Conservation (phyloP, 2,329 filamentous ascomycete genomes). For the Samsoniella hepiali region DNA sequence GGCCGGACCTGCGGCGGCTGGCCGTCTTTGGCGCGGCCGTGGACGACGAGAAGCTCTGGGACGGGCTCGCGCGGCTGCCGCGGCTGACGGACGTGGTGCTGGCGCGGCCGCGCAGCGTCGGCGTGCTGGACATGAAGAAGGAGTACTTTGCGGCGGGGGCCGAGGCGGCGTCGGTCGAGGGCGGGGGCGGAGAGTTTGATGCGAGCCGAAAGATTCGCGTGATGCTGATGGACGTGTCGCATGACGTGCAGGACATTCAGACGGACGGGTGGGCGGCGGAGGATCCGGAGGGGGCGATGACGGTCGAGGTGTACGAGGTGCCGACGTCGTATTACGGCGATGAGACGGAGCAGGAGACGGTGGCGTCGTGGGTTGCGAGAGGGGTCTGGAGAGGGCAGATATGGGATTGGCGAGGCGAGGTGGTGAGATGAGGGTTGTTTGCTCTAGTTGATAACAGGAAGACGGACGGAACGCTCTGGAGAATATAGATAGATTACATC, state of each 20-base stretch:
- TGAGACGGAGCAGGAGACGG: slow-evolving; percentile 34
- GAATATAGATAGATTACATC: background rate
- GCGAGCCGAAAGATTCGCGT: slow-evolving; percentile 21
- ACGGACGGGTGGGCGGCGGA: slow-evolving; percentile 33
- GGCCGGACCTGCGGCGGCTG: slow-evolving; percentile 41
- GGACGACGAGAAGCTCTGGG: slow-evolving; percentile 39
- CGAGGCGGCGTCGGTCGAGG: slow-evolving; percentile 20
- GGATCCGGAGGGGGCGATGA: slow-evolving; percentile 37
- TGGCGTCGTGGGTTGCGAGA: slow-evolving; percentile 40
- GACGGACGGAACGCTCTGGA: background rate
- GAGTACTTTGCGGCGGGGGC: slow-evolving; percentile 37
- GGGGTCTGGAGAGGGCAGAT: slow-evolving; percentile 40
- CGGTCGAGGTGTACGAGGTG: slow-evolving; percentile 38
- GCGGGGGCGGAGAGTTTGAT: slow-evolving; percentile 22
- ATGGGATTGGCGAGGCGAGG: slow-evolving; percentile 34
- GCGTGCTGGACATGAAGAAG: slow-evolving; percentile 37
- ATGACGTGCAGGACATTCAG: slow-evolving; percentile 26
- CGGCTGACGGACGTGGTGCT: slow-evolving; percentile 42
- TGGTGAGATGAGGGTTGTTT: slow-evolving; percentile 16
- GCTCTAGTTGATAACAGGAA: background rate
- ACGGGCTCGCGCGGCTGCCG: slow-evolving; percentile 35
- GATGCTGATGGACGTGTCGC: slow-evolving; percentile 31
- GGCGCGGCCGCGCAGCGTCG: slow-evolving; percentile 35
- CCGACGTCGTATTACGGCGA: slow-evolving; percentile 39
- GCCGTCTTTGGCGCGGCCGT: slow-evolving; percentile 41